These are phyloP conservation scores for Myriosclerotinia curreyana DNA, from an alignment of 2,329 filamentous ascomycete genomes.

Conservation along the genomic window DNA sequence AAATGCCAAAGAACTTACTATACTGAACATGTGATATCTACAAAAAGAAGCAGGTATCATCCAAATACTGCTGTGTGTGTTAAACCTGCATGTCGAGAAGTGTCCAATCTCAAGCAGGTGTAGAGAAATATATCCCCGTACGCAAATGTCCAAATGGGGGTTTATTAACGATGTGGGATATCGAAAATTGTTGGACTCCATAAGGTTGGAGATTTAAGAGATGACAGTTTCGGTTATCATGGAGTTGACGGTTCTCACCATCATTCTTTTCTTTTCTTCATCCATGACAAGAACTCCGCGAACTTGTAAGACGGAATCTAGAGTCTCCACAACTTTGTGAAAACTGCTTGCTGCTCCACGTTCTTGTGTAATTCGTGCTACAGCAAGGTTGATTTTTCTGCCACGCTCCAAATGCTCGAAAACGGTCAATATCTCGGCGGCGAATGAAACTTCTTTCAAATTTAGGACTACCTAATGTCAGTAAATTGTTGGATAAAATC, in stretches of 20 bases:
- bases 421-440: conserved; percentile 82
- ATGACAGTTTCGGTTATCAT: conserved; percentile 11
- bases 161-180: neutral
- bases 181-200: conserved; percentile 2
- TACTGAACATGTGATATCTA: conserved; percentile 23
- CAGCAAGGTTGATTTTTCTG: conserved; percentile 69
- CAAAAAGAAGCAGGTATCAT: conserved; percentile 20
- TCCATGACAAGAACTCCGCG: conserved; percentile 68
- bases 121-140: neutral
- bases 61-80: conserved; percentile 20
- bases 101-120: conserved; percentile 9
- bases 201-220: neutral
- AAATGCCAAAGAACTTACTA: conserved; percentile 19
- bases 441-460: conserved; percentile 85
- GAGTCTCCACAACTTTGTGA: conserved; percentile 73
- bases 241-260: conserved; percentile 60
- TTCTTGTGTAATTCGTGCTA: conserved; percentile 84
- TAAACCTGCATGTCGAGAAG: conserved; percentile 6
- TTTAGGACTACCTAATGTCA: conserved; percentile 58
- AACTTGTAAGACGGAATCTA: conserved; percentile 65
- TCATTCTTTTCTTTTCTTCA: conserved; percentile 64
- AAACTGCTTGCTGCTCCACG: conserved; percentile 90
- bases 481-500: conserved; percentile 17
- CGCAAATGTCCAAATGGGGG: conserved; percentile 12
- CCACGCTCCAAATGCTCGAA: conserved; percentile 59